Evolutionary conservation across 345 rosid genomes (phyloP), one percentile per base, ranked within the genome.

Genomic region (Acer saccharum): DNA sequence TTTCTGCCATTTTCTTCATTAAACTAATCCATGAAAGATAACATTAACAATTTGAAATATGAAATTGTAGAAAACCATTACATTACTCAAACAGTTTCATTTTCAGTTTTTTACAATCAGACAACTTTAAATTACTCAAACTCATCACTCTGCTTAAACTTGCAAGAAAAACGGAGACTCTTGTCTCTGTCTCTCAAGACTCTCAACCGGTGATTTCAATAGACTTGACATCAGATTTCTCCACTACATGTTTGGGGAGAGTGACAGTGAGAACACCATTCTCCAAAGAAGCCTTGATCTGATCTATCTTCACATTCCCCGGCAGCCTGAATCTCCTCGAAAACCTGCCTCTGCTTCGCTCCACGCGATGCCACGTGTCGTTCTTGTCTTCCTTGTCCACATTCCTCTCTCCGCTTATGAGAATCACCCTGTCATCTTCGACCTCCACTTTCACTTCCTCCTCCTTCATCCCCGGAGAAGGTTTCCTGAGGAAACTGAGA

Each of bases 401-500:
- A 0, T 44, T 64, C 72, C 73, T 72, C 77, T 78, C 81, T 4
- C 81, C 77, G 18, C 81, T 72, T 0, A 78, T 72, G 16, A 65
- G 81, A 2, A 78, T 67, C 21, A 78, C 77, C 48, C 72, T 25
- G 32, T 43, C 68, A 1, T 70, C 80, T 43, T 70, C 80, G 3
- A 77, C 61, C 69, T 77, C 70, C 7, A 77, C 70, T 29, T 77
- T 43, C 6, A 78, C 76, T 39, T 78, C 80, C 75, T 77, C 81
- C 10, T 78, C 72, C 76, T 65, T 78, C 7, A 78, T 29, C 67
- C 76, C 81, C 1, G 81, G 76, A 16, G 27, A 25, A 9, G 54
- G 78, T 48, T 20, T 68, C 74, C 0, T 23, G 55, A 3, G 70
- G 29, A 1, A 7, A 35, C 2, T 14, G 18, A 4, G 64, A 41